Conservation (phyloP, 257 asterid species). For the Solanum clarkiae region DNA sequence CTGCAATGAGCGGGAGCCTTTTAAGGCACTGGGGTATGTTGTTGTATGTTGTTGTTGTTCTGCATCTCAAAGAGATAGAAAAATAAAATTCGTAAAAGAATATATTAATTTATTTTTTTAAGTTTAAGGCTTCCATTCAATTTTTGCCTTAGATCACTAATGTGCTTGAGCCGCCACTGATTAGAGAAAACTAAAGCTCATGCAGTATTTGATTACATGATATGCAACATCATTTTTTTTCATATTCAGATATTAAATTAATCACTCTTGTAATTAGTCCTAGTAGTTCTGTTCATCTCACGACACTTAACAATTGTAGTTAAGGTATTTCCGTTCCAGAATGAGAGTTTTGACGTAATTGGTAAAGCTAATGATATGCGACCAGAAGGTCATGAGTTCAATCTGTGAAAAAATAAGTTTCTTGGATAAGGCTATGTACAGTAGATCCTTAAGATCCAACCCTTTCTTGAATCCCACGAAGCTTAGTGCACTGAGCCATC, state of each 20-base stretch:
- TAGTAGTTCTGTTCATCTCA: background rate
- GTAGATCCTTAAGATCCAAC: background rate
- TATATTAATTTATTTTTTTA: too few relatives aligned
- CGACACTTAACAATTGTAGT: background rate
- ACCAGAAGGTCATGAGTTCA: background rate
- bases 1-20: too few relatives aligned
- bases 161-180: too few relatives aligned
- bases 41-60: too few relatives aligned
- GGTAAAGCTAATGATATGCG: background rate
- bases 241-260: background rate
- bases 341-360: background rate
- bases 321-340: background rate
- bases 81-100: too few relatives aligned
- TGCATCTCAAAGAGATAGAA: too few relatives aligned
- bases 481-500: background rate
- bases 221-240: background rate
- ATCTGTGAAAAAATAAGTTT: background rate
- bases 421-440: too few relatives aligned
- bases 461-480: background rate
- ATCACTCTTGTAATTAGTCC: background rate
- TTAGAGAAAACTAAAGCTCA: background rate
- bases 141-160: too few relatives aligned
- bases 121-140: too few relatives aligned
- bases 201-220: background rate
- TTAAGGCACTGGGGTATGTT: too few relatives aligned